Percentiles rank a stretch among this genome's conserved stretches.
Evolutionary conservation across 2,329 filamentous ascomycete genomes (phyloP).

Genomic region (Hymenoscyphus occultus): DNA sequence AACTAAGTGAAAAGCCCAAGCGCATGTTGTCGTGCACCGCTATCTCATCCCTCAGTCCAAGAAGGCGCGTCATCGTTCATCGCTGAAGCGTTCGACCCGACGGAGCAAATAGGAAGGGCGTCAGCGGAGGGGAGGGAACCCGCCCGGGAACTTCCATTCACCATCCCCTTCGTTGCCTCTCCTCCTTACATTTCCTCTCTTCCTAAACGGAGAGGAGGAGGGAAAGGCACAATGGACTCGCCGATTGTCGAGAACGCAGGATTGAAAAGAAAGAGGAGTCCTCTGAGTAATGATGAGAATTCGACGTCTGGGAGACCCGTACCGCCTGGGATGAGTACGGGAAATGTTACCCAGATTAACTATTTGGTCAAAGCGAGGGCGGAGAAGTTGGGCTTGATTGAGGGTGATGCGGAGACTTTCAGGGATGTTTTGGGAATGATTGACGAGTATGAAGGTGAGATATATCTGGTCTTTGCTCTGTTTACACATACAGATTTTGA

Average conservation of each 20-base stretch:
- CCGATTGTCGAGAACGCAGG: constrained; percentile 10
- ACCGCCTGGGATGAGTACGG: constrained; percentile 24
- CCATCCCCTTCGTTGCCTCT: background rate
- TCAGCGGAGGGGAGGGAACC: background rate
- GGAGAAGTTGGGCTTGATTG: constrained; percentile 49
- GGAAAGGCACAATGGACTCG: constrained; percentile 17
- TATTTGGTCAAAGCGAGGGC: constrained; percentile 48
- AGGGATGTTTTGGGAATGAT: constrained; percentile 70
- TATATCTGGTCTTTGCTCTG: background rate
- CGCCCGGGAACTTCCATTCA: background rate
- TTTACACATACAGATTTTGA: background rate
- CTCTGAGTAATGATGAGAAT: constrained; percentile 18
- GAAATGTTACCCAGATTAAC: constrained; percentile 45
- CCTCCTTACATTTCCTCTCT: background rate
- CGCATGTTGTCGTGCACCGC: no score
- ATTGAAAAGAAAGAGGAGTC: constrained; percentile 32
- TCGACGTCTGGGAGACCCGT: constrained; percentile 32
- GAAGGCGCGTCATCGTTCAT: background rate
- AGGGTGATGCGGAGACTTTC: constrained; percentile 63
- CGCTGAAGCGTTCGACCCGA: background rate
- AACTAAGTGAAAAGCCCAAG: background rate
- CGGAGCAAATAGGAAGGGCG: background rate
- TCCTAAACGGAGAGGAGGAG: background rate
- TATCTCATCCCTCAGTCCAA: background rate
- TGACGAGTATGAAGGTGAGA: constrained; percentile 68